These are phyloP conservation scores for Cyanidioschyzon merolae DNA, from an alignment of 23 red algal genomes.

Conservation along the genomic window DNA sequence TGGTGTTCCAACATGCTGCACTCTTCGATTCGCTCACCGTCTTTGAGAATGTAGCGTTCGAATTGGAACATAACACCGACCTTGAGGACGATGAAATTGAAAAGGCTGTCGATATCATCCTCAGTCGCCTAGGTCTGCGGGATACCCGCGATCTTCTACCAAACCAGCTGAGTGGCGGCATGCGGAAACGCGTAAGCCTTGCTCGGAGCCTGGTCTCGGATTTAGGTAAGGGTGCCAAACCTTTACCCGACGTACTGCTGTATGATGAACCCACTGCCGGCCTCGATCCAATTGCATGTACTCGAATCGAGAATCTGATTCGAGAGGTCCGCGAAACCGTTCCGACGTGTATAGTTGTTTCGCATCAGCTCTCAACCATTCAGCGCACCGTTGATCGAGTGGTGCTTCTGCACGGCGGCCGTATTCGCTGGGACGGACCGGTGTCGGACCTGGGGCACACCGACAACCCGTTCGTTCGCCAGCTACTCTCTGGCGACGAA, in stretches of 20 bases:
- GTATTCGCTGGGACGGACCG: constrained; percentile 47
- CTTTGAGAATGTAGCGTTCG: constrained; percentile 73
- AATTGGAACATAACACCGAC: constrained; percentile 24
- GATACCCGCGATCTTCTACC: constrained; percentile 38
- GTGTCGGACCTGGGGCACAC: constrained; percentile 41
- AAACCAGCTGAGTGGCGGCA: constrained; percentile 49
- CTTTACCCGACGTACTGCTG: constrained; percentile 35
- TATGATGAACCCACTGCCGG: constrained; percentile 57
- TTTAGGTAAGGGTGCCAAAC: constrained; percentile 22
- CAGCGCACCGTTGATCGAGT: constrained; percentile 53
- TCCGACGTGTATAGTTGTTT: constrained; percentile 50
- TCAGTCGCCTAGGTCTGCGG: constrained; percentile 37
- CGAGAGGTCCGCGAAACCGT: constrained; percentile 34
- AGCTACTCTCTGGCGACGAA: constrained; percentile 37
- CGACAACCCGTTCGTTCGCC: constrained; percentile 45
- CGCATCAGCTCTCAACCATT: constrained; percentile 66
- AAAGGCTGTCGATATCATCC: constrained; percentile 33
- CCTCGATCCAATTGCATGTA: constrained; percentile 53
- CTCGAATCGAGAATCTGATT: constrained; percentile 63
- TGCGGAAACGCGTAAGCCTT: constrained; percentile 46
- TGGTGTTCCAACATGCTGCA: constrained; percentile 77
- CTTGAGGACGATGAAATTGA: constrained; percentile 26
- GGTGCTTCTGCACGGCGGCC: constrained; percentile 52
- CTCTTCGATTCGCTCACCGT: constrained; percentile 69
- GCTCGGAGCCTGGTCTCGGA: constrained; percentile 60